phyloP scores from a whole-genome alignment of 495 filamentous ascomycete species.

The Xylaria bambusicola region DNA sequence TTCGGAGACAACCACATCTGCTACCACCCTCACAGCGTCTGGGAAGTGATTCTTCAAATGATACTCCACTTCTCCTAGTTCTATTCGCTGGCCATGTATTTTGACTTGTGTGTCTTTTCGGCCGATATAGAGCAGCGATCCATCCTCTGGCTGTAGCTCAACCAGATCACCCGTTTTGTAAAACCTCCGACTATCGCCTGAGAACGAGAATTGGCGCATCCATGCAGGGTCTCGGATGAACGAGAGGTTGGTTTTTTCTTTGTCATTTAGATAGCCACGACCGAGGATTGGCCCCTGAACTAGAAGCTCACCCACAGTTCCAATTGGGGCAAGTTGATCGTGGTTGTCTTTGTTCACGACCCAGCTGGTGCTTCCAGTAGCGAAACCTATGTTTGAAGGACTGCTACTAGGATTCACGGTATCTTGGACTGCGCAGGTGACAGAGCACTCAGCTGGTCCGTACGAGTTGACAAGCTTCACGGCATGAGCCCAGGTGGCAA shows the following conservation, averaged over 20 bases:
- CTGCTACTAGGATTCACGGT: not conserved
- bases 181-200: constrained; percentile 35
- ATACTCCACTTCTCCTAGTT: constrained; percentile 45
- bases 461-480: constrained; percentile 27
- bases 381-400: no score
- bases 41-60: not conserved
- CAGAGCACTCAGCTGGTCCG: constrained; percentile 46
- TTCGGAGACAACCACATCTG: constrained; percentile 42
- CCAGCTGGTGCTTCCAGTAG: constrained; percentile 32
- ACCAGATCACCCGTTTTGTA: constrained; percentile 55
- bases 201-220: not conserved
- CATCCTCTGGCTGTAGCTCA: constrained; percentile 1
- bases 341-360: constrained; percentile 62
- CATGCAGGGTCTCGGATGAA: constrained; percentile 1
- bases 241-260: constrained; percentile 23
- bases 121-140: constrained; percentile 10
- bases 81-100: constrained; percentile 42
- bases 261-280: constrained; percentile 45
- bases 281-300: constrained; percentile 53
- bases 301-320: constrained; percentile 52
- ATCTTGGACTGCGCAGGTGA: not conserved
- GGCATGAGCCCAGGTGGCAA: constrained; percentile 42
- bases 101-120: constrained; percentile 9
- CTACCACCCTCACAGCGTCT: constrained; percentile 40
- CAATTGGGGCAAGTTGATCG: constrained; percentile 38